phyloP scores from a whole-genome alignment of 371 early-diverging fungal genomes.

The Apophysomyces variabilis region DNA sequence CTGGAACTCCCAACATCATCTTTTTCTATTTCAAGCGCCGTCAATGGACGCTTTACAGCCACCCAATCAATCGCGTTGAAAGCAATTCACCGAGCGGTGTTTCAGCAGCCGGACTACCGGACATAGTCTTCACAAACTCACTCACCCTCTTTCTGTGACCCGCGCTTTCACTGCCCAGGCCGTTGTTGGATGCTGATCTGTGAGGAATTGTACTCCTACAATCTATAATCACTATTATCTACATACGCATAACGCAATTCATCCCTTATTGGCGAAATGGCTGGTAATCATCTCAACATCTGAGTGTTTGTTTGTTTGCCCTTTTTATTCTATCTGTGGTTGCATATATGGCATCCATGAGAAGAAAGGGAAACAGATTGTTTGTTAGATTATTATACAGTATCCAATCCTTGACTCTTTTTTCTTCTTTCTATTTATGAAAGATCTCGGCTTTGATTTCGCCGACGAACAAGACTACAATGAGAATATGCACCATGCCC shows the following conservation, averaged over 20 bases:
- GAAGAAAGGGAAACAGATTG: not conserved
- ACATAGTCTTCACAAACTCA: too few relatives aligned
- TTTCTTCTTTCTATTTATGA: conserved; percentile 1
- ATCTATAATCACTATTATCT: not conserved
- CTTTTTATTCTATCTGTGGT: not conserved
- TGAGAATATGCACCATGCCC: conserved; percentile 7
- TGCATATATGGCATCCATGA: not conserved
- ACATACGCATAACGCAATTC: not conserved
- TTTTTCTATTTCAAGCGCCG: too few relatives aligned
- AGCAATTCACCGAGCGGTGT: too few relatives aligned
- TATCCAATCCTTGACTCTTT: conserved; percentile 6
- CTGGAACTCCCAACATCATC: too few relatives aligned
- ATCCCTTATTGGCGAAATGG: conserved; percentile 6
- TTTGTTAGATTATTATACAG: not conserved
- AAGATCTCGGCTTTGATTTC: conserved; percentile 57
- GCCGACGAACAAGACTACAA: conserved; percentile 43
- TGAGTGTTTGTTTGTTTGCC: not conserved
- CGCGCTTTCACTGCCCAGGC: not conserved
- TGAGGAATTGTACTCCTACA: not conserved
- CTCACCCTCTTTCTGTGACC: too few relatives aligned
- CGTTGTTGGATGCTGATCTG: conserved; percentile 5
- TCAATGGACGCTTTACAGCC: too few relatives aligned
- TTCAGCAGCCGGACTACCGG: too few relatives aligned
- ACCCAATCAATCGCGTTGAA: too few relatives aligned
- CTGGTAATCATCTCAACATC: conserved; percentile 10